A percentile compares a stretch with the other conserved stretches of the same genome.
Evolutionary conservation across 1,284 basidiomycete genomes (phyloP).

Genomic region (Fomitopsis schrenkii): DNA sequence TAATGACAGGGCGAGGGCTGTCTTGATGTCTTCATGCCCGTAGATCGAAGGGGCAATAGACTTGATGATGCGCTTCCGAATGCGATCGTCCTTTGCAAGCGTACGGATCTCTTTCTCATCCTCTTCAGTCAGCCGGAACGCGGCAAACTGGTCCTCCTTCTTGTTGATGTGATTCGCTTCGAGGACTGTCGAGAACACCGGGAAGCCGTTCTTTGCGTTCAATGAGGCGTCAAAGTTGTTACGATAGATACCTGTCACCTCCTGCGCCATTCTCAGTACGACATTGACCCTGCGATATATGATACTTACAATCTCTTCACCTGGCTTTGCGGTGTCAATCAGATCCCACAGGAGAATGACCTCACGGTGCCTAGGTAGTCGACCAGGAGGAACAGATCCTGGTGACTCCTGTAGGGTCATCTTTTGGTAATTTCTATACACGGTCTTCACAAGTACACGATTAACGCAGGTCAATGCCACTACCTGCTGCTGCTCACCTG

Average conservation of each 20-base stretch:
- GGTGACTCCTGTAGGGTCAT: constrained; percentile 99
- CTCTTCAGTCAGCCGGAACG: constrained; percentile 94
- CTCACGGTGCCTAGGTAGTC: constrained; percentile 93
- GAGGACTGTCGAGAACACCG: constrained; percentile 97
- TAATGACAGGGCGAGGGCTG: constrained; percentile 90
- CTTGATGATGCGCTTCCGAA: constrained; percentile 96
- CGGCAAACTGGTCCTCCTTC: constrained; percentile 93
- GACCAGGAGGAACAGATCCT: constrained; percentile 96
- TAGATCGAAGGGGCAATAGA: constrained; percentile 98
- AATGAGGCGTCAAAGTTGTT: constrained; percentile 99
- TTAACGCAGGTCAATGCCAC: neutral
- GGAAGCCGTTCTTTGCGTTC: constrained; percentile 99
- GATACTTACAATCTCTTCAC: constrained; percentile 87
- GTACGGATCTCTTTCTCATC: constrained; percentile 90
- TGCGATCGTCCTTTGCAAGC: constrained; percentile 88
- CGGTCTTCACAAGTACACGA: constrained; percentile 58
- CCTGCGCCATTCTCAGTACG: constrained; percentile 35
- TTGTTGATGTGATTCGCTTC: constrained; percentile 98
- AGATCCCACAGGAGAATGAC: constrained; percentile 97
- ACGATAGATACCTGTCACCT: constrained; percentile 95
- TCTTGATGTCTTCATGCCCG: constrained; percentile 99
- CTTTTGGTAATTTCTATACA: constrained; percentile 99
- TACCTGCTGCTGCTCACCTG: constrained; percentile 50
- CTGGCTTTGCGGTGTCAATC: constrained; percentile 96
- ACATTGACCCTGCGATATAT: neutral